Conservation (phyloP, 768 basidiomycete genomes). For the Inosperma sp. region DNA sequence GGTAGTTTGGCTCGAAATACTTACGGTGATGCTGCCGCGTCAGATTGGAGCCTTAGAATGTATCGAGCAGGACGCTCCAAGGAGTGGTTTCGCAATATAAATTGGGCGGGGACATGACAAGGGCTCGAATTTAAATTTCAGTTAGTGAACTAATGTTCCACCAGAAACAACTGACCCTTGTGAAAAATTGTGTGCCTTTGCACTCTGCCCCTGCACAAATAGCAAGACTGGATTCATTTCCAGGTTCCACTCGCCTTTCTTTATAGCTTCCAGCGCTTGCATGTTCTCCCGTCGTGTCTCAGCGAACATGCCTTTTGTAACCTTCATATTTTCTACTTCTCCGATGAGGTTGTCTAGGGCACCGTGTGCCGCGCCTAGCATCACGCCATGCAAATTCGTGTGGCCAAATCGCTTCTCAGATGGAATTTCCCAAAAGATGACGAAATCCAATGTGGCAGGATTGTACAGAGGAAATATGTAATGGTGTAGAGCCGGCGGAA, state of each 20-base stretch:
- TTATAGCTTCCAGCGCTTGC: conserved; percentile 63
- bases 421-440: conserved; percentile 74
- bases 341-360: conserved; percentile 57
- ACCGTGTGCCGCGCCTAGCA: conserved; percentile 67
- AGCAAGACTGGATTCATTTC: conserved; percentile 75
- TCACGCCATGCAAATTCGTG: conserved; percentile 51
- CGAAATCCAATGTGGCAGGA: conserved; percentile 64
- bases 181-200: conserved; percentile 60
- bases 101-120: conserved; percentile 46
- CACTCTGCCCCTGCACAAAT: conserved; percentile 38
- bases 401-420: conserved; percentile 58
- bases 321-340: conserved; percentile 56
- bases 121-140: conserved; percentile 37
- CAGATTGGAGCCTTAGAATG: conserved; percentile 43
- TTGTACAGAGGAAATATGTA: conserved; percentile 78
- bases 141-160: not conserved
- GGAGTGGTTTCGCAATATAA: conserved; percentile 71
- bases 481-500: conserved; percentile 48
- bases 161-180: conserved; percentile 50
- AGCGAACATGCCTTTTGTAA: conserved; percentile 83
- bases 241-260: conserved; percentile 67
- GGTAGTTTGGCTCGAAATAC: conserved; percentile 16
- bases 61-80: conserved; percentile 56
- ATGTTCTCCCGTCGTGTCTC: conserved; percentile 76
- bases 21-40: conserved; percentile 21